A percentile compares a stretch with the other conserved stretches of the same genome.
phyloP scores from a whole-genome alignment of 129 eudicot genomes.

The Kitagawia praeruptora region DNA sequence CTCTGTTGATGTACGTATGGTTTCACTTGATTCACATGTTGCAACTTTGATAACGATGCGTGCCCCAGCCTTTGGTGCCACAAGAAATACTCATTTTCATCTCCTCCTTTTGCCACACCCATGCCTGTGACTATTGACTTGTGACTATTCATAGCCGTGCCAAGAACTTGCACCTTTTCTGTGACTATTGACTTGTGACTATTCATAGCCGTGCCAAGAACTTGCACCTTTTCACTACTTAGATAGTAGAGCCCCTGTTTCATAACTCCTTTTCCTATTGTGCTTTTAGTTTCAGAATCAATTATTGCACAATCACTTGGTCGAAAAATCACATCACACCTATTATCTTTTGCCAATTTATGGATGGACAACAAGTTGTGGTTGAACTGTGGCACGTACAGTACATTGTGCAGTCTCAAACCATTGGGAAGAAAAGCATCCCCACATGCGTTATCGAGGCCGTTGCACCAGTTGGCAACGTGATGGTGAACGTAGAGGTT shows the following conservation, averaged over 20 bases:
- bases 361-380: background rate
- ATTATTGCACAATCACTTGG: no score
- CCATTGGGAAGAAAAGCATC: background rate
- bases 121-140: no score
- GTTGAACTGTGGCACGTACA: background rate
- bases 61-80: background rate
- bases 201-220: no score
- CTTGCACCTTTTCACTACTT: background rate
- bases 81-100: no score
- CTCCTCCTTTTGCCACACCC: accelerated
- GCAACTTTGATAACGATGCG: background rate
- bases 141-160: no score
- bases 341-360: no score
- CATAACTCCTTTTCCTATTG: no score
- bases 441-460: background rate
- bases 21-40: background rate
- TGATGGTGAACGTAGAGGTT: background rate
- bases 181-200: no score
- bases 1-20: no score
- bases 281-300: no score
- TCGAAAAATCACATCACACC: background rate
- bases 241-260: no score
- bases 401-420: background rate
- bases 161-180: no score
- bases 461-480: background rate